These are phyloP conservation scores for Nakaseomyces glabratus DNA, from an alignment of 1,139 yeast genomes.

Conservation along the genomic window DNA sequence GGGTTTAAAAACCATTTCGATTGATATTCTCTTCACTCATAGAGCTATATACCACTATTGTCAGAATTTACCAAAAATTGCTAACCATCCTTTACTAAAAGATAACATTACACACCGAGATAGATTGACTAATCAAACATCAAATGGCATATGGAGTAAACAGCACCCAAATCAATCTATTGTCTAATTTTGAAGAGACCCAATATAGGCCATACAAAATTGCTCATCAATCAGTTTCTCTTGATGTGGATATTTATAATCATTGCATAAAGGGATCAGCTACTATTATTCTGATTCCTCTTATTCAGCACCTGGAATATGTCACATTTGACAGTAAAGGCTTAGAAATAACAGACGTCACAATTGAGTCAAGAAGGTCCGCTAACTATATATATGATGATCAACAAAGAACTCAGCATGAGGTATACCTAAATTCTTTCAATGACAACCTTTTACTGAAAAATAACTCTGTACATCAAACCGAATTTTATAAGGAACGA, in stretches of 20 bases:
- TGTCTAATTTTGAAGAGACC: too few species aligned
- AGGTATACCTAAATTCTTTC: constrained; percentile 15
- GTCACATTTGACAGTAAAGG: constrained; percentile 78
- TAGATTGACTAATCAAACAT: too few species aligned
- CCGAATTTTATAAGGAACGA: constrained; percentile 54
- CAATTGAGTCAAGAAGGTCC: constrained; percentile 47
- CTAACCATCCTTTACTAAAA: too few species aligned
- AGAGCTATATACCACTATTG: too few species aligned
- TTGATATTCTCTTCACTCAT: too few species aligned
- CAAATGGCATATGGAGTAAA: too few species aligned
- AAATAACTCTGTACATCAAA: constrained; percentile 30
- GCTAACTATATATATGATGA: constrained; percentile 47
- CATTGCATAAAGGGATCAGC: constrained; percentile 61
- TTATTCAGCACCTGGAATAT: constrained; percentile 46
- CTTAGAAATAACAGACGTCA: constrained; percentile 52
- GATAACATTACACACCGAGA: background rate
- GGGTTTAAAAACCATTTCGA: too few species aligned
- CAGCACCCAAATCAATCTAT: too few species aligned
- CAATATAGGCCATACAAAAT: constrained; percentile 41
- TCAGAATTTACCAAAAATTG: too few species aligned
- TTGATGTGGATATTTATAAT: constrained; percentile 56
- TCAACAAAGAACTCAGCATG: constrained; percentile 27
- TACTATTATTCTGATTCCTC: constrained; percentile 71
- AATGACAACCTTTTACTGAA: constrained; percentile 16
- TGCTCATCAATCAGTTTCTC: constrained; percentile 59